Conservation (phyloP, 2,329 filamentous ascomycete species). For the Rutstroemia sydowiana region DNA sequence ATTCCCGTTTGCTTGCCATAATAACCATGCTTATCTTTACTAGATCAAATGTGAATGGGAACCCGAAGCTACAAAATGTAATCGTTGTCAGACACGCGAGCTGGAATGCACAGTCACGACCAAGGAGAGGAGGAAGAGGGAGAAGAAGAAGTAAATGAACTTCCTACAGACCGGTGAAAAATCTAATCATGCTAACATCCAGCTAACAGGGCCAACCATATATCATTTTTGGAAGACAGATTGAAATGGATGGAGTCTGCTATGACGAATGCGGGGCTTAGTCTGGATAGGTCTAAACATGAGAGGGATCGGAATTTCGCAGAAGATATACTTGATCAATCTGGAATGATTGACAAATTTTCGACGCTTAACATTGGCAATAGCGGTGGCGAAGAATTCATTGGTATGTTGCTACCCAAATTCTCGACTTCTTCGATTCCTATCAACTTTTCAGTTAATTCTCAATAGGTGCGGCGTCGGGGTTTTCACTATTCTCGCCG, state of each 20-base stretch:
- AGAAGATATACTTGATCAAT: slow-evolving; percentile 16
- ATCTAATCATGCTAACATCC: slow-evolving; percentile 1
- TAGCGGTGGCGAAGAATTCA: slow-evolving; percentile 16
- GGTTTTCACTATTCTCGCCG: slow-evolving; percentile 23
- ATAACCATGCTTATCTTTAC: slow-evolving; percentile 3
- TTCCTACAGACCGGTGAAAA: no score
- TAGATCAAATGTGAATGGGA: slow-evolving; percentile 23
- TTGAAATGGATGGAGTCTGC: slow-evolving; percentile 23
- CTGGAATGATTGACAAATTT: slow-evolving; percentile 17
- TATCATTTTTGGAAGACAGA: slow-evolving; percentile 20
- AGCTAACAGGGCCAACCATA: slow-evolving; percentile 12
- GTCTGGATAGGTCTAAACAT: background rate
- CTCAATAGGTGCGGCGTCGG: slow-evolving; percentile 19
- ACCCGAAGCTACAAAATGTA: slow-evolving; percentile 15
- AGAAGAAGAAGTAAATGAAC: slow-evolving; percentile 17
- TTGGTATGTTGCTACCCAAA: slow-evolving; percentile 13
- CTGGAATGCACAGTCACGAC: slow-evolving; percentile 20
- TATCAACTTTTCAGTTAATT: slow-evolving; percentile 1
- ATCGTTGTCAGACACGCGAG: slow-evolving; percentile 16
- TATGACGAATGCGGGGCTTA: slow-evolving; percentile 15
- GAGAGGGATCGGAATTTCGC: slow-evolving; percentile 10
- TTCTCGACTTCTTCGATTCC: background rate
- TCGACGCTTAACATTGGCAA: slow-evolving; percentile 18
- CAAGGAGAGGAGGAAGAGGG: slow-evolving; percentile 21
- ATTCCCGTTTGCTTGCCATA: background rate